Base-by-base conservation (phyloP, 2,329 filamentous ascomycete species). In the Eurotiales sp. region DNA sequence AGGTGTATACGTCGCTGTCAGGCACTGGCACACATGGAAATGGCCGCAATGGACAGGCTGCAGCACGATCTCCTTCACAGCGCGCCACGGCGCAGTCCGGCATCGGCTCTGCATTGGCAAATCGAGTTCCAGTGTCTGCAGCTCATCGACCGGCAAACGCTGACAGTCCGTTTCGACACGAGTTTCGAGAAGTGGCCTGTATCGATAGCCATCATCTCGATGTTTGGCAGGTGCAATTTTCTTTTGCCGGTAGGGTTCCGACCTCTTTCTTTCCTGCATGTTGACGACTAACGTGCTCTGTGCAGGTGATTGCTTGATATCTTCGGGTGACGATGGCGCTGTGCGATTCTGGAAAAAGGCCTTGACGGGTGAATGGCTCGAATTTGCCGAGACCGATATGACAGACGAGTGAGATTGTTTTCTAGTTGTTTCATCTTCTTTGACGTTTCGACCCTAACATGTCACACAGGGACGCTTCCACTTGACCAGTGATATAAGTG, bases 211-310 rank as follows among this genome's bases (percentile, higher is more conserved):
- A 67, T 43, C 71, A 73, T 58, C 58, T 72, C n/a, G 70, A 73
- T 57, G 69, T 72, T 25, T 73, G 71, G 71, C 70, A 73, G 52
- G 69, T 73, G 7, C 67, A 72, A 37, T 73, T 73, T 50, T 73
- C 71, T 3, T 70, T 69, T 54, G 64, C 71, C 39, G 71, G 71
- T 73, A 51, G 59, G 64, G 34, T 29, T 17, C 12, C 30, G 15
- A 40, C 30, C 8, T 4, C 21, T 17, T 8, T 11, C 3, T 15
- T 37, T 19, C 15, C 14, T n/a, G n/a, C n/a, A n/a, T 27, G 25
- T 27, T 2, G 21, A 12, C 34, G 32, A 25, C 29, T 43, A 4
- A 37, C 17, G n/a, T 46, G 12, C 12, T 32, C 29, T 37, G 1
- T 47, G 5, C 43, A 73, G 71, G 71, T 42, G 71, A 73, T 48